Percentiles rank a stretch among this genome's conserved stretches.
These are phyloP conservation scores for Gardenia jasminoides DNA, from an alignment of 257 asterid genomes.

Conservation along the genomic window DNA sequence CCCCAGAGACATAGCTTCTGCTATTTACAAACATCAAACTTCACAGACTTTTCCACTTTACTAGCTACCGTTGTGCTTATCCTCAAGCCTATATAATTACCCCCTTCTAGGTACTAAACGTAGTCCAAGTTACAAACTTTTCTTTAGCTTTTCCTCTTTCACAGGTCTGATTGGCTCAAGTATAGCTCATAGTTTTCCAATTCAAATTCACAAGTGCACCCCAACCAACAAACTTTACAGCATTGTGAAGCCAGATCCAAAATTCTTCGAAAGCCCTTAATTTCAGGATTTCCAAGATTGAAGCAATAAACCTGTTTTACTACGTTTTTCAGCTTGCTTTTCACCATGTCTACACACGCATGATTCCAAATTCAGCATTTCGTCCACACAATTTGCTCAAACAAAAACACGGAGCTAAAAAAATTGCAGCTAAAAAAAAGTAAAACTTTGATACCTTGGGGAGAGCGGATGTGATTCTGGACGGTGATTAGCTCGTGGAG, in stretches of 20 bases:
- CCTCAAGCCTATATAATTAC: background rate
- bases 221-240: background rate
- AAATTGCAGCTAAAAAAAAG: background rate
- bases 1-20: background rate
- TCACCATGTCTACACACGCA: background rate
- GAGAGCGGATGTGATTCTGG: too few relatives aligned
- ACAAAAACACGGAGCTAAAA: too few relatives aligned
- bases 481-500: too few relatives aligned
- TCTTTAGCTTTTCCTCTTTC: background rate
- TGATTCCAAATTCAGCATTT: background rate
- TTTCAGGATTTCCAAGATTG: background rate
- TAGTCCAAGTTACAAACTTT: too few relatives aligned
- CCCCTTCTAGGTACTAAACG: background rate
- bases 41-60: background rate
- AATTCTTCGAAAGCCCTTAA: background rate
- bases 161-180: background rate
- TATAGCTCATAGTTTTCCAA: background rate
- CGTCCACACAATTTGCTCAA: too few relatives aligned
- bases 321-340: constrained; percentile 9
- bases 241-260: background rate
- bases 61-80: too few relatives aligned
- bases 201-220: background rate
- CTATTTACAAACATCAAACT: background rate
- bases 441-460: background rate
- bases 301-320: background rate